Evolutionary conservation across 1,139 yeast genomes (phyloP).

Genomic region (Hyphopichia buzzinii): DNA sequence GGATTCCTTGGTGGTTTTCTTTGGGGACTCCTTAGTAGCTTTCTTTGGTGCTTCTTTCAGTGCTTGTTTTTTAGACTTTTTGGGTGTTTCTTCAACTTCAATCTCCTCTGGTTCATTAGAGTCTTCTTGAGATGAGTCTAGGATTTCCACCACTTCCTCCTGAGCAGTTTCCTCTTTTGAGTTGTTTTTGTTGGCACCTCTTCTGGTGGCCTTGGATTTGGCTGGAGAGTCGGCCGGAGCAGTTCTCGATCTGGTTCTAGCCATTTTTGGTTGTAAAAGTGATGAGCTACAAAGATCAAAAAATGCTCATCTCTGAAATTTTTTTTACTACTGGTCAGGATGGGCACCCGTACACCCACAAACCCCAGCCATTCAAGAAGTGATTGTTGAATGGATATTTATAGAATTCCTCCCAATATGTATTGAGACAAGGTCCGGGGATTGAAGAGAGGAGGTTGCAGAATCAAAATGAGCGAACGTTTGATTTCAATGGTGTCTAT

Average conservation of each 20-base stretch:
- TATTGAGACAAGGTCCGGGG: too few relatives aligned
- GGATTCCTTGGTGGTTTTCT: slow-evolving; percentile 1
- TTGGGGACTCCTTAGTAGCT: not conserved
- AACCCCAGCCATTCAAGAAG: too few relatives aligned
- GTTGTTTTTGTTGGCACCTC: not conserved
- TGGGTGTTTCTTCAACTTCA: not conserved
- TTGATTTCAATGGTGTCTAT: too few relatives aligned
- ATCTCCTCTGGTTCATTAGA: slow-evolving; percentile 2
- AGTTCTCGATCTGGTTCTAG: slow-evolving; percentile 5
- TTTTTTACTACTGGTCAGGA: too few relatives aligned
- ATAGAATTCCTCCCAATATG: too few relatives aligned
- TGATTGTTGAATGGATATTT: too few relatives aligned
- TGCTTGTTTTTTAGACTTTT: not conserved
- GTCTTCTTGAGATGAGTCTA: slow-evolving; percentile 1
- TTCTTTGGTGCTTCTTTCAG: not conserved
- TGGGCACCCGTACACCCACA: not conserved
- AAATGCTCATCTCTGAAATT: not conserved
- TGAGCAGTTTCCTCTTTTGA: not conserved
- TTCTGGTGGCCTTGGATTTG: not conserved
- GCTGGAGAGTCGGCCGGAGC: not conserved
- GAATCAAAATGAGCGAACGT: too few relatives aligned
- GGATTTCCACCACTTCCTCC: not conserved
- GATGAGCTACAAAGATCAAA: not conserved
- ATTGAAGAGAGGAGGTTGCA: too few relatives aligned
- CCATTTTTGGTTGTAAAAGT: not conserved